Conservation (phyloP, 1,284 basidiomycete genomes). For the Austropuccinia psidii region DNA sequence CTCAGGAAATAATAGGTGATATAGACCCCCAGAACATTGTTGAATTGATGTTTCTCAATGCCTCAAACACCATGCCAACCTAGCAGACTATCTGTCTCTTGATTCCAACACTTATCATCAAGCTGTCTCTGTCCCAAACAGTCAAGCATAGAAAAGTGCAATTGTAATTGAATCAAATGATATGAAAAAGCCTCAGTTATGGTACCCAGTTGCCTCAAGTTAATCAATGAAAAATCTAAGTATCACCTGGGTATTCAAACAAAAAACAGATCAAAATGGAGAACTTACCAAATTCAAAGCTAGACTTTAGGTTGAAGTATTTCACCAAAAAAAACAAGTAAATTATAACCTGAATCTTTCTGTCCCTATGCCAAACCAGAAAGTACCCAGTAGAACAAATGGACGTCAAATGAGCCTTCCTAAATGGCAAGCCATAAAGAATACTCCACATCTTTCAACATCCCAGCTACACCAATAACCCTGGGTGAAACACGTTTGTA, state of each 20-base stretch:
- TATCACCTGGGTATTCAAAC: conserved; percentile 6
- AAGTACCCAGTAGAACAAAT: conserved; percentile 2
- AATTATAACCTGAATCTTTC: conserved; percentile 6
- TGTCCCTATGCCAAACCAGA: background rate
- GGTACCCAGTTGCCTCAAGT: background rate
- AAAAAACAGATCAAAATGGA: background rate
- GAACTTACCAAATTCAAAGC: conserved; percentile 9
- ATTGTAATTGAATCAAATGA: background rate
- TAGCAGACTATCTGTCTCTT: background rate
- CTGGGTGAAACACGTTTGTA: background rate
- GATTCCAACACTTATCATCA: background rate
- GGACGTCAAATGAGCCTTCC: background rate
- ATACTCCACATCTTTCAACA: background rate
- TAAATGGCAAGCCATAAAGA: background rate
- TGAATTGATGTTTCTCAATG: background rate
- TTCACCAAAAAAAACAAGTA: background rate
- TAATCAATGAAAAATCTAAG: background rate
- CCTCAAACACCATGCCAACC: background rate
- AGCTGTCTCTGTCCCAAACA: background rate
- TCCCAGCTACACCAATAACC: background rate
- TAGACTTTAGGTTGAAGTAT: background rate
- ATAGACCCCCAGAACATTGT: background rate
- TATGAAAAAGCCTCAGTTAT: background rate
- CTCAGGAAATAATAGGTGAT: background rate
- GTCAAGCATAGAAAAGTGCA: background rate